Evolutionary conservation across 2,329 filamentous ascomycete species (phyloP).

Genomic region (Penicillium brevicompactum): DNA sequence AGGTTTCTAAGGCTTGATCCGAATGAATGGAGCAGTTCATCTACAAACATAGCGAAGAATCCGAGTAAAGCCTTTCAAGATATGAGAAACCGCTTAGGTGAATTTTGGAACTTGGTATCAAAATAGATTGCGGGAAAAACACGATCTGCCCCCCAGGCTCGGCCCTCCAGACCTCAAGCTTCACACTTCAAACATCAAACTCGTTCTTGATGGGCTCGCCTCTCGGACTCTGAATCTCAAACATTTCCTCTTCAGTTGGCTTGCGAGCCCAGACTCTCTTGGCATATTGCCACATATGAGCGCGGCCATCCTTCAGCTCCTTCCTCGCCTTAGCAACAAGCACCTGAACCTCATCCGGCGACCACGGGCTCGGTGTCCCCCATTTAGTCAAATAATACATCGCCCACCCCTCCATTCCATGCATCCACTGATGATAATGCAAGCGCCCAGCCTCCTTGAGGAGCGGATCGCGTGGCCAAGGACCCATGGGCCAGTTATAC

Average conservation of each 20-base stretch:
- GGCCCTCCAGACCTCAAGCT: no score
- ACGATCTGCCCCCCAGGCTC: no score
- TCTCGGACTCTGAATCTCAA: not conserved
- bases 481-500: conserved; percentile 25
- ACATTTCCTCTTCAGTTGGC: not conserved
- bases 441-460: conserved; percentile 44
- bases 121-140: no score
- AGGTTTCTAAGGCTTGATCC: no score
- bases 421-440: conserved; percentile 20
- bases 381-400: conserved; percentile 24
- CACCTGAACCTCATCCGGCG: conserved; percentile 6
- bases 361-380: conserved; percentile 14
- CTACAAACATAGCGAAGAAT: no score
- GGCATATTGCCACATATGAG: conserved; percentile 5
- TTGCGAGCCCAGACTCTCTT: conserved; percentile 8
- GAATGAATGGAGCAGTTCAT: no score
- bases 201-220: not conserved
- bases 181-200: not conserved
- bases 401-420: conserved; percentile 25
- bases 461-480: conserved; percentile 27
- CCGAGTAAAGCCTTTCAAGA: no score
- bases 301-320: conserved; percentile 1
- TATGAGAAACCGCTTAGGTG: no score
- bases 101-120: no score
- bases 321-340: conserved; percentile 3